Percentiles rank a stretch among this genome's conserved stretches.
Evolutionary conservation across 306 rosid species (phyloP).

Genomic region (Prunus padus): DNA sequence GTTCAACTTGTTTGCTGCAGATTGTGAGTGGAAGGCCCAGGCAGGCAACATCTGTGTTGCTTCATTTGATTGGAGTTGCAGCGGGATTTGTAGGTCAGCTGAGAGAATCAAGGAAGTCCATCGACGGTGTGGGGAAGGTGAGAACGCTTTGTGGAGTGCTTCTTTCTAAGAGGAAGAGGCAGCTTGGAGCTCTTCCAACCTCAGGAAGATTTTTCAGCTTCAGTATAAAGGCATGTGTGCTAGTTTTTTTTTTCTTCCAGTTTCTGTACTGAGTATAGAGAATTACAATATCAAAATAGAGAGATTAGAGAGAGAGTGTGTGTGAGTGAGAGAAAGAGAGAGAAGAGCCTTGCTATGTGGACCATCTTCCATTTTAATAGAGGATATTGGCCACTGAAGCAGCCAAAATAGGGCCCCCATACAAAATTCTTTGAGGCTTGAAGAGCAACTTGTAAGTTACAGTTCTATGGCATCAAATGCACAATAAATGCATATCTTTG

Average conservation of each 20-base stretch:
- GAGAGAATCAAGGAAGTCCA: conserved; percentile 97
- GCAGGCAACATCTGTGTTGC: conserved; percentile 99
- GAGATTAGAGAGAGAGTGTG: conserved; percentile 22
- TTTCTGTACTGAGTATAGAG: conserved; percentile 42
- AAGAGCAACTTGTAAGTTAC: conserved; percentile 57
- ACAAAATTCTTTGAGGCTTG: conserved; percentile 75
- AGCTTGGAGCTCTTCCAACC: conserved; percentile 56
- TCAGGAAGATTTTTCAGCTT: conserved; percentile 46
- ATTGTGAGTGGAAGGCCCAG: conserved; percentile 99
- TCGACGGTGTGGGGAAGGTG: conserved; percentile 93
- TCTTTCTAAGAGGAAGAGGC: conserved; percentile 47
- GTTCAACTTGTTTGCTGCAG: conserved; percentile 46
- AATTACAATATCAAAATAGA: conserved; percentile 34
- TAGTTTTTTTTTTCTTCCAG: conserved; percentile 7
- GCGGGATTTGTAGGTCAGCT: conserved; percentile 94
- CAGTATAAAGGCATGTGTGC: conserved; percentile 28
- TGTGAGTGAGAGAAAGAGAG: conserved; percentile 8
- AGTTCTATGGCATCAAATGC: conserved; percentile 66
- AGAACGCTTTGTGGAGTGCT: conserved; percentile 86
- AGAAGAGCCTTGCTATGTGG: conserved; percentile 40
- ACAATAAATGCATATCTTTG: conserved; percentile 47
- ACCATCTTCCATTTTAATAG: conserved; percentile 63
- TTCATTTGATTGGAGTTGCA: conserved; percentile 96
- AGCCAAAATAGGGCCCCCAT: conserved; percentile 45
- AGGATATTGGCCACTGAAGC: conserved; percentile 62